A percentile compares a stretch with the other conserved stretches of the same genome.
Evolutionary conservation across 192 early-diverging fungal genomes (phyloP).

Genomic region (Mortierella claussenii): DNA sequence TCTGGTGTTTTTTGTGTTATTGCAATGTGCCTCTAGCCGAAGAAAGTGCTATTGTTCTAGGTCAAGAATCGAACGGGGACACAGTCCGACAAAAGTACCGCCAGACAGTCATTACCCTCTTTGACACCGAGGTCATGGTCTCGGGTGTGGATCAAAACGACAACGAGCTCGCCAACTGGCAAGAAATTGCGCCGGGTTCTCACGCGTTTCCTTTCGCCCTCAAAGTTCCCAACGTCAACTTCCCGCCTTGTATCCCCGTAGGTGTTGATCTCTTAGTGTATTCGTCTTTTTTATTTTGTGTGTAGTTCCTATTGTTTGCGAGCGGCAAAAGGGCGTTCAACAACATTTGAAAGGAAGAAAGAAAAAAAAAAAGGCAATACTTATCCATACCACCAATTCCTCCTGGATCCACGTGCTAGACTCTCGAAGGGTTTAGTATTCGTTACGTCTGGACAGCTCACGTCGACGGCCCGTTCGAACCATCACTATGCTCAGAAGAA

Average conservation of each 20-base stretch:
- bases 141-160: constrained; percentile 29
- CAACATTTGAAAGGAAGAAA: too few relatives aligned
- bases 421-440: constrained; percentile 45
- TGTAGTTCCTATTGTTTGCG: not conserved
- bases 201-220: constrained; percentile 44
- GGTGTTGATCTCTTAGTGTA: constrained; percentile 1
- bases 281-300: not conserved
- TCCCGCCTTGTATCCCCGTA: constrained; percentile 52
- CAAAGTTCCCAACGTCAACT: constrained; percentile 51
- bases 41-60: constrained; percentile 44
- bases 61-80: constrained; percentile 50
- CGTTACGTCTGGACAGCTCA: constrained; percentile 50
- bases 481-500: constrained; percentile 30
- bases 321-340: too few relatives aligned
- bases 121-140: constrained; percentile 41
- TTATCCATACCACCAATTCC: too few relatives aligned
- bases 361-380: too few relatives aligned
- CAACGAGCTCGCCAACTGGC: constrained; percentile 48
- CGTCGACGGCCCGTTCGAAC: constrained; percentile 40
- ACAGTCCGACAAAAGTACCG: constrained; percentile 50
- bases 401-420: constrained; percentile 7
- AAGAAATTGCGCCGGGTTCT: constrained; percentile 27
- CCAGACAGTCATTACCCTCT: constrained; percentile 46
- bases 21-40: constrained; percentile 15
- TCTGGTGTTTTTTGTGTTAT: not conserved